Evolutionary conservation across 306 rosid genomes (phyloP), one percentile per base, ranked within the genome.

Genomic region (Fragaria vesca): DNA sequence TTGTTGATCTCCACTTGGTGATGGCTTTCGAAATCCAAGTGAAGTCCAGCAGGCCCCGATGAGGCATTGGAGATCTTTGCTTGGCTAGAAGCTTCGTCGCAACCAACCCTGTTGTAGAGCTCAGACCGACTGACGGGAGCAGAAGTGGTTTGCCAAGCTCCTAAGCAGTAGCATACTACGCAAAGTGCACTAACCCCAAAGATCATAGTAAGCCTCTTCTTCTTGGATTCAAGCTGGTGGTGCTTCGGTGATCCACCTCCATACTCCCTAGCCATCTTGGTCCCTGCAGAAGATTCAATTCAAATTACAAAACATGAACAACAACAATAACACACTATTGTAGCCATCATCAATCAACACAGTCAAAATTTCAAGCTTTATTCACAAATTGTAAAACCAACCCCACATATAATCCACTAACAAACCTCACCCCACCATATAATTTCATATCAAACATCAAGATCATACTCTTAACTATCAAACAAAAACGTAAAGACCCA

Each of bases 191-290:
- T 86, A 32, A 95, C 92, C 24, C 88, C 97, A 3, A 95, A 83
- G 76, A 91, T 93, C 92, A 86, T 90, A 11, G 94, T 85, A 4
- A 93, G 86, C 11, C 94, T 86, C 79, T 87, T 91, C 86, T 93
- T 87, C 86, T 80, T 91, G 1, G 90, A 76, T 45, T 95, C 98
- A 3, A 87, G 58, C 36, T 88, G 97, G 79, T 89, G 85, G 52
- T 87, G 96, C 89, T 95, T 95, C 15, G 98, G 97, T 21, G 98
- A 93, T 83, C 98, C 97, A 81, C 79, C 96, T 80, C 78, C 83
- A 82, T 89, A 83, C 0, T 95, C 97, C 85, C 94, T 91, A 18
- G 89, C 91, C 97, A 93, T 93, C 81, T 82, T 71, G 36, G 15
- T 62, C 78, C 65, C 78, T 75, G 78, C 78, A 46, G 8, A 75